phyloP scores from a whole-genome alignment of 148 eudicot species.

The Amaranthus cruentus region DNA sequence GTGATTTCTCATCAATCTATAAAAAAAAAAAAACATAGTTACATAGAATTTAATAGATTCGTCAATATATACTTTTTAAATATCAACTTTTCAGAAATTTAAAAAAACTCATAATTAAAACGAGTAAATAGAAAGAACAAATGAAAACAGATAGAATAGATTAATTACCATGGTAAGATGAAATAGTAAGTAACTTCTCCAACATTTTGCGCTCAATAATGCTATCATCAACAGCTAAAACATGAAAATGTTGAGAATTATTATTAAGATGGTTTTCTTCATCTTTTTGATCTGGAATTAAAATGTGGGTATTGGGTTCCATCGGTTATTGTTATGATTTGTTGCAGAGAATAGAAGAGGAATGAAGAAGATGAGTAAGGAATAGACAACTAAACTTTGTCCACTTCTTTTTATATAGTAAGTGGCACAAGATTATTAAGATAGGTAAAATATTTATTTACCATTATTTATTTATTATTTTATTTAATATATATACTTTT shows the following conservation, averaged over 20 bases:
- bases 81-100: too few species aligned
- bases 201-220: constrained; percentile 49
- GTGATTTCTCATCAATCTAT: too few species aligned
- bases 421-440: background rate
- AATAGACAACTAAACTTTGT: background rate
- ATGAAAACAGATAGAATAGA: background rate
- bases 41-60: background rate
- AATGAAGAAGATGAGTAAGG: background rate
- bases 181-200: constrained; percentile 49
- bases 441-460: background rate
- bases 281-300: too few species aligned
- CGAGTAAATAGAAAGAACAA: too few species aligned
- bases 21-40: too few species aligned
- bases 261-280: constrained; percentile 15
- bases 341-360: background rate
- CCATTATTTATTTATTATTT: too few species aligned
- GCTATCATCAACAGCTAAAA: constrained; percentile 61
- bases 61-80: too few species aligned
- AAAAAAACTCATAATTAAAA: too few species aligned
- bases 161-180: constrained; percentile 49
- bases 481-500: too few species aligned
- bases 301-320: background rate
- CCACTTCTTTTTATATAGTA: constrained; percentile 4
- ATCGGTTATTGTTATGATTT: background rate
- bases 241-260: constrained; percentile 33